Evolutionary conservation across 495 filamentous ascomycete genomes (phyloP), one percentile per base, ranked within the genome.

Genomic region (Xylaria acuta): DNA sequence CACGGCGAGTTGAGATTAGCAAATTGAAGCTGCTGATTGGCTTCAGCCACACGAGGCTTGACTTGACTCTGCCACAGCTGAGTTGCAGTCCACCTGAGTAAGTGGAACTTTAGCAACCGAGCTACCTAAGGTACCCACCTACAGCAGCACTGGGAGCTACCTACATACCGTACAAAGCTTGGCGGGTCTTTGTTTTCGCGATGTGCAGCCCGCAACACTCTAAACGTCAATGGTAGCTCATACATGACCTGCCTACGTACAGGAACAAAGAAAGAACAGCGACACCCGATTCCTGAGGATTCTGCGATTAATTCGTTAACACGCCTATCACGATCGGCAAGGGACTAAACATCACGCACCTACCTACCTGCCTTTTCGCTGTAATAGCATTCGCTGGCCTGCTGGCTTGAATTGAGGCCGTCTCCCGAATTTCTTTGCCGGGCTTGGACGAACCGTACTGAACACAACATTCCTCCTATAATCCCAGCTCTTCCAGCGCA

Each of bases 1-100:
- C 67, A 71, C 64, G 67, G 41, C 63, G 36, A 66, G 20, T 72
- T 60, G 69, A 72, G 71, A 74, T 76, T 76, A 70, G 74, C 71
- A 77, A 79, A 79, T 79, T 76, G 76, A 62, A 75, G 70, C 59
- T 72, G 45, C 74, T 79, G 76, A 79, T 79, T 79, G 77, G 77
- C 41, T 76, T 67, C 12, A 76, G 77, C 77, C 77, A 78, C 76
- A 66, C 45, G 20, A 41, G 70, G 70, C 34, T 53, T 30, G 5
- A 30, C 32, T n/a, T n/a, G n/a, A n/a, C n/a, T n/a, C 22, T 40
- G 60, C 58, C 69, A 71, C 69, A 64, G 3, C 54, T 14, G 30
- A 60, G 18, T n/a, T 38, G 7, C 36, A 38, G 36, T 38, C 7
- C 36, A 38, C 36, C 36, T 38, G 36, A 38, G 36, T n/a, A n/a